Conservation (phyloP, 1,139 yeast genomes). For the Williopsis jadinii region DNA sequence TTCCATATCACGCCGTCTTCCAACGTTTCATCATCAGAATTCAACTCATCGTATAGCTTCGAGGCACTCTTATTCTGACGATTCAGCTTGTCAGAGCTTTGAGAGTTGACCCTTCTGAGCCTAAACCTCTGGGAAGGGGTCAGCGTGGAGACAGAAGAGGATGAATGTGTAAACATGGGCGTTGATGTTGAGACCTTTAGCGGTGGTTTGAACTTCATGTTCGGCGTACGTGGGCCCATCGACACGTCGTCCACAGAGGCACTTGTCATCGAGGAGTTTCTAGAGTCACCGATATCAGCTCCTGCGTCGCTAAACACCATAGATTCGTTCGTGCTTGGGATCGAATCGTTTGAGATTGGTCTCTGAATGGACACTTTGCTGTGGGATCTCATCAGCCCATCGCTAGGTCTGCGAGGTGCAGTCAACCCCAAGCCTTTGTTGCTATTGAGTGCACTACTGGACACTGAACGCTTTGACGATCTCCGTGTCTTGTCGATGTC, state of each 20-base stretch:
- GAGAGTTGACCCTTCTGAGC: constrained; percentile 30
- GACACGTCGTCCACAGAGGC: constrained; percentile 16
- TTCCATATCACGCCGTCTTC: constrained; percentile 37
- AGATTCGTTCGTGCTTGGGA: constrained; percentile 15
- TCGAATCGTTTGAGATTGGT: constrained; percentile 23
- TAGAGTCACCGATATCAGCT: constrained; percentile 9
- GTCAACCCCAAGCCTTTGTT: constrained; percentile 16
- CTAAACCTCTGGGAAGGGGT: constrained; percentile 34
- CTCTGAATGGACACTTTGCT: constrained; percentile 13
- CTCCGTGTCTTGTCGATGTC: constrained; percentile 5
- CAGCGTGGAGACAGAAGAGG: constrained; percentile 17
- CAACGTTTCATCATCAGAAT: constrained; percentile 27
- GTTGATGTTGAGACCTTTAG: constrained; percentile 1
- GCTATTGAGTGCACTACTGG: not conserved
- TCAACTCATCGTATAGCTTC: constrained; percentile 33
- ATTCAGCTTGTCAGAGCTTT: constrained; percentile 21
- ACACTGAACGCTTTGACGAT: constrained; percentile 3
- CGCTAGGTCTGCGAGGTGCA: constrained; percentile 20
- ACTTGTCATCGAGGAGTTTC: constrained; percentile 22
- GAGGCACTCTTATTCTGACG: constrained; percentile 23
- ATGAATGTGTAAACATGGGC: constrained; percentile 5
- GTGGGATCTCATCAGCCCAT: constrained; percentile 4
- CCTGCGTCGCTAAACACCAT: constrained; percentile 6
- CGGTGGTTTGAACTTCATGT: not conserved
- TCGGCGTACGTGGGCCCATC: not conserved